Evolutionary conservation across 441 rosid genomes (phyloP), one percentile per base, ranked within the genome.

Genomic region (Euphorbia schlechtendalii): DNA sequence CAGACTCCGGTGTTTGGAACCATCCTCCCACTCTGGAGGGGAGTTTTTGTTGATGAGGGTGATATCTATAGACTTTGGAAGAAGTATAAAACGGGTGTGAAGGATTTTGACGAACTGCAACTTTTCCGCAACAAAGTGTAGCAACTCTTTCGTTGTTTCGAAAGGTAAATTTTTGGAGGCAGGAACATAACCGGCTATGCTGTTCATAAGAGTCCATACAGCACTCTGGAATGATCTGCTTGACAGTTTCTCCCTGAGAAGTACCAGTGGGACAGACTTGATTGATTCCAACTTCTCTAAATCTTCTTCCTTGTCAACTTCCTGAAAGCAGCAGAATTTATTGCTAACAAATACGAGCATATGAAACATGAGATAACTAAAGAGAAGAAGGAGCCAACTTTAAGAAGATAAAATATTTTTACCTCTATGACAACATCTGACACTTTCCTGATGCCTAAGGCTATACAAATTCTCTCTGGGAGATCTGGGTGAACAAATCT

Each of bases 381-480:
- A 63, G 40, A 43, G 32, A 28, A 66, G 54, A 34, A 66, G 24
- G 62, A 27, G 64, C 59, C 45, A 61, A 59, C 27, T 17, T 63
- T 61, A 21, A 30, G 41, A 40, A 61, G 21, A 38, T 75, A 12
- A 52, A 64, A 40, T 51, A 13, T 76, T 17, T 65, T 43, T 70
- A 94, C 98, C 99, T 94, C 99, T 48, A 78, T 64, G 64, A 94
- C 99, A 45, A 86, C 86, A 77, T 94, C 96, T 64, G 99, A 91
- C 56, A 94, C 81, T 82, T 91, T 91, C 77, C 78, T 86, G 74
- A 94, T 86, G 68, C 93, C 96, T 76, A 89, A 69, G 63, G 75
- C 68, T 45, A 74, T 72, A 74, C 92, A 89, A 73, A 94, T 84
- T 72, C 79, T 87, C 80, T 86, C 92, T 8, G 94, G 84, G 77